A percentile compares a stretch with the other conserved stretches of the same genome.
Evolutionary conservation across 2,329 filamentous ascomycete genomes (phyloP).

Genomic region (Septoria linicola): DNA sequence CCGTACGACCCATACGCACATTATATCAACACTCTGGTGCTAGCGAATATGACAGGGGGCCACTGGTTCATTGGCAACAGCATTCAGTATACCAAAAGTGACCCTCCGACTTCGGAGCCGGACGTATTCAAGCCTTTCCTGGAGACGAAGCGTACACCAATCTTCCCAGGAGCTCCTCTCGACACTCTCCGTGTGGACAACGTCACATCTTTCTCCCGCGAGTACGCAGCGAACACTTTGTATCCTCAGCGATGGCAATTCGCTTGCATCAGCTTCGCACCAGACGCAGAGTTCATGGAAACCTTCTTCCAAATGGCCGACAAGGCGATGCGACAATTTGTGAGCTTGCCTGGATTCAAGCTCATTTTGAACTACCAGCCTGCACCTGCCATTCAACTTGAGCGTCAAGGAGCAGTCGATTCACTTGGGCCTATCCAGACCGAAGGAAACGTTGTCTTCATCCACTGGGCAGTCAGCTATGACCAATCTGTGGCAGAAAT

Average conservation of each 20-base stretch:
- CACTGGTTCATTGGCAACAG: slow-evolving; percentile 30
- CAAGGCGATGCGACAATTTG: slow-evolving; percentile 17
- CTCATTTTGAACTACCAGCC: slow-evolving; percentile 28
- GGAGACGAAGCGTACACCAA: slow-evolving; percentile 16
- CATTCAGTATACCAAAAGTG: slow-evolving; percentile 30
- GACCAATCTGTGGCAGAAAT: slow-evolving; percentile 16
- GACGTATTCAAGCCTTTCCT: slow-evolving; percentile 24
- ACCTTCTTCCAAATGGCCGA: slow-evolving; percentile 26
- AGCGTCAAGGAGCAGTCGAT: slow-evolving; percentile 17
- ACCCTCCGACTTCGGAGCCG: slow-evolving; percentile 20
- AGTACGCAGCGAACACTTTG: slow-evolving; percentile 21
- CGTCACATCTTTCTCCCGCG: slow-evolving; percentile 22
- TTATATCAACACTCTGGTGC: slow-evolving; percentile 25
- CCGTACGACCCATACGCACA: slow-evolving; percentile 26
- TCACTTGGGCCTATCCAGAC: slow-evolving; percentile 26
- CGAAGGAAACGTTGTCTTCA: slow-evolving; percentile 21
- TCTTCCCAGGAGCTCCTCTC: slow-evolving; percentile 22
- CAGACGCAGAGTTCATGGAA: slow-evolving; percentile 26
- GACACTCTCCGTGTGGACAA: slow-evolving; percentile 28
- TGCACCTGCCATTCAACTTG: slow-evolving; percentile 23
- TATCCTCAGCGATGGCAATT: slow-evolving; percentile 27
- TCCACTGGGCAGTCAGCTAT: slow-evolving; percentile 22
- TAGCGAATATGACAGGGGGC: slow-evolving; percentile 20
- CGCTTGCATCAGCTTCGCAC: slow-evolving; percentile 25
- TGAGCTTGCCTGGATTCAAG: slow-evolving; percentile 21